These are phyloP conservation scores for Cerrena zonata DNA, from an alignment of 1,284 basidiomycete species.

Conservation along the genomic window DNA sequence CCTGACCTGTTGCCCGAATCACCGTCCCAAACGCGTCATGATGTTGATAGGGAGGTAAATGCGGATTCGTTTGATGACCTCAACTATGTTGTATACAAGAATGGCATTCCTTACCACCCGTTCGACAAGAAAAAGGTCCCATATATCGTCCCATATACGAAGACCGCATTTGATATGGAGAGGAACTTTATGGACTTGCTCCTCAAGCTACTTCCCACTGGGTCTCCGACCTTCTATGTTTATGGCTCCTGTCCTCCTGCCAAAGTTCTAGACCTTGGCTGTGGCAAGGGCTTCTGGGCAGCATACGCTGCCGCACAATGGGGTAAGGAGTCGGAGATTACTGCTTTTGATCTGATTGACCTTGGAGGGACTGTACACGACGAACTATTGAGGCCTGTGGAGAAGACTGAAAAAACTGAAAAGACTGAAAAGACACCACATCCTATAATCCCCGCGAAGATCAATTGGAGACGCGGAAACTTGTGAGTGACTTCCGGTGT, in stretches of 20 bases:
- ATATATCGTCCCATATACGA: constrained; percentile 62
- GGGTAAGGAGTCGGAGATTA: constrained; percentile 46
- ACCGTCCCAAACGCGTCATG: background rate
- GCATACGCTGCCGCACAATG: constrained; percentile 54
- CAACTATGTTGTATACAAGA: constrained; percentile 8
- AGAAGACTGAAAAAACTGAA: no score
- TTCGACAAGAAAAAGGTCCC: constrained; percentile 40
- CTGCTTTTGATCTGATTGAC: constrained; percentile 62
- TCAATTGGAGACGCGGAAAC: constrained; percentile 54
- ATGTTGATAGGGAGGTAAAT: background rate
- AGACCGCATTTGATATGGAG: constrained; percentile 53
- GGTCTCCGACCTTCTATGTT: constrained; percentile 54
- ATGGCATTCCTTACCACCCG: constrained; percentile 42
- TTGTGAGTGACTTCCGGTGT: constrained; percentile 45
- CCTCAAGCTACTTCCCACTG: constrained; percentile 41
- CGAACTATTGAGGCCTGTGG: no score
- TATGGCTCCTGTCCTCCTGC: constrained; percentile 43
- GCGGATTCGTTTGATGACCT: background rate
- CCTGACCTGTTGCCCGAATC: background rate
- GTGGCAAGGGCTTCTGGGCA: constrained; percentile 63
- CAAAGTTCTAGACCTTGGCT: constrained; percentile 65
- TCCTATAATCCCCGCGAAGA: constrained; percentile 35
- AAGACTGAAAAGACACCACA: no score
- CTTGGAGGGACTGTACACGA: constrained; percentile 24
- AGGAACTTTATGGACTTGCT: constrained; percentile 36